A percentile compares a stretch with the other conserved stretches of the same genome.
Conservation (phyloP, 1,284 basidiomycete genomes). For the Ceratorhiza oryzae-sativae region DNA sequence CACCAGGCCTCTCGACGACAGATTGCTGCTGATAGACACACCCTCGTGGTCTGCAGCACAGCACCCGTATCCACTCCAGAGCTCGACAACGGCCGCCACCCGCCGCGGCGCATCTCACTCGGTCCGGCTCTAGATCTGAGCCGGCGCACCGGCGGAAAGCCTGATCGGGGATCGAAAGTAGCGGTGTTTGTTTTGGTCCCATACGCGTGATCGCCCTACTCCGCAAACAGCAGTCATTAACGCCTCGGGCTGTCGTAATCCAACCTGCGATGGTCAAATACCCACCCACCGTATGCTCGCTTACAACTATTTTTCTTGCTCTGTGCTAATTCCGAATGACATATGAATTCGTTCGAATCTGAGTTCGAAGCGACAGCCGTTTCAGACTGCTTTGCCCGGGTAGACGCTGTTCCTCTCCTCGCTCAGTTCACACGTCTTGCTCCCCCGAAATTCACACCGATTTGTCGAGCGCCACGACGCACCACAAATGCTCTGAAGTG, state of each 20-base stretch:
- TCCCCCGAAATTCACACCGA: neutral
- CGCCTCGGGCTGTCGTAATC: neutral
- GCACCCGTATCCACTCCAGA: neutral
- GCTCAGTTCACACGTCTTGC: neutral
- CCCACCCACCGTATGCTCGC: too few species aligned
- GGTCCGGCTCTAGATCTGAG: neutral
- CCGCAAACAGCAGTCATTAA: conserved; percentile 1
- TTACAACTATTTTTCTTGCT: neutral
- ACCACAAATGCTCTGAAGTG: neutral
- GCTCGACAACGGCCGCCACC: neutral
- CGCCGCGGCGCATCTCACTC: neutral
- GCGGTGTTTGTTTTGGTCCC: conserved; percentile 3
- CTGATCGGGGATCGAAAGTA: conserved; percentile 9
- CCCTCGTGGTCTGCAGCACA: neutral
- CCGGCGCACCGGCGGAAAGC: neutral
- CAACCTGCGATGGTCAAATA: neutral
- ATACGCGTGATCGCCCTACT: neutral
- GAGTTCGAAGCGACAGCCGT: neutral
- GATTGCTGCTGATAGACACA: neutral
- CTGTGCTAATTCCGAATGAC: neutral
- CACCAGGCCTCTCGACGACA: neutral
- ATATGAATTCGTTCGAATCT: neutral
- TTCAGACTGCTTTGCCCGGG: too few species aligned
- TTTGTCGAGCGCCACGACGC: neutral
- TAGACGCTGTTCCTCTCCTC: neutral